Evolutionary conservation across 1,284 basidiomycete genomes (phyloP).

Genomic region (Phylloporus gajari): DNA sequence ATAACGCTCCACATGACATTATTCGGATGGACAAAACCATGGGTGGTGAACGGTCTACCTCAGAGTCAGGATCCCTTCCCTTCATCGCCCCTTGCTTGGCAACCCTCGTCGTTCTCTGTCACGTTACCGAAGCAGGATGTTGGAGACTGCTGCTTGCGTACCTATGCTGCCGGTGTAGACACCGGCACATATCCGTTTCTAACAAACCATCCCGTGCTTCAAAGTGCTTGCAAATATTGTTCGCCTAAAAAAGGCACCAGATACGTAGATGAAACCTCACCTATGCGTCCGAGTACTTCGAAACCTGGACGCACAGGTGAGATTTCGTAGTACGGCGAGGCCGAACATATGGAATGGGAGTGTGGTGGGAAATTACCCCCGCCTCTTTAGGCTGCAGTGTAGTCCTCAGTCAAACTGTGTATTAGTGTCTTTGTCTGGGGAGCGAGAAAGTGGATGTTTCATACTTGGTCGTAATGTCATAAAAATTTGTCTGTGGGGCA

Average conservation of each 20-base stretch:
- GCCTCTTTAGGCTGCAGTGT: no score
- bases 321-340: no score
- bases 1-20: background rate
- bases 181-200: constrained; percentile 12
- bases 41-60: no score
- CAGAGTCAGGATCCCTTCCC: background rate
- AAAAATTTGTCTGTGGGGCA: no score
- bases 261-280: background rate
- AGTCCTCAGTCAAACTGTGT: no score
- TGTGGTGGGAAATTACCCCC: no score
- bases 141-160: constrained; percentile 12
- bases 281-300: no score
- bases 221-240: background rate
- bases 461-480: no score
- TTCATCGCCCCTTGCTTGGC: background rate
- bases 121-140: background rate
- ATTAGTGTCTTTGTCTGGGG: no score
- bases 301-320: no score
- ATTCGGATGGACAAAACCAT: background rate
- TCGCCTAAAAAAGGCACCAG: background rate
- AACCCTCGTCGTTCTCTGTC: background rate
- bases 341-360: no score
- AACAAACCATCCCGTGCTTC: background rate
- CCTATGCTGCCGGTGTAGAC: constrained; percentile 22
- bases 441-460: no score